These are phyloP conservation scores for Corylus avellana DNA, from an alignment of 306 rosid genomes.

Conservation along the genomic window DNA sequence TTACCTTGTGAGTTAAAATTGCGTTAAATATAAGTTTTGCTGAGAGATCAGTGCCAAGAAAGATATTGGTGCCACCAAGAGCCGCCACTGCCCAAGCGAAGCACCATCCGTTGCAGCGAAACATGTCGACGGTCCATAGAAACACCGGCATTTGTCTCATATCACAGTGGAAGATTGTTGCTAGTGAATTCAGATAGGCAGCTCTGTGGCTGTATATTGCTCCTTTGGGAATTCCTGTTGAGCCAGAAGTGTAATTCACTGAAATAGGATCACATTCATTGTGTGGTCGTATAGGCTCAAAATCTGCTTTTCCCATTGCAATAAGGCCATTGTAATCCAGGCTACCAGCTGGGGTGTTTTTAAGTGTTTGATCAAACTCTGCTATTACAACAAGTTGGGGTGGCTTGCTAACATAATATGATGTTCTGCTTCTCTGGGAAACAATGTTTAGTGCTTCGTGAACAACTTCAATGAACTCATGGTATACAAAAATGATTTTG, in stretches of 20 bases:
- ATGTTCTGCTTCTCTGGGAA: neutral
- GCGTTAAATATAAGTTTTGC: slow-evolving; percentile 51
- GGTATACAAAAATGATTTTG: slow-evolving; percentile 62
- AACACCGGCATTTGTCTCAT: slow-evolving; percentile 54
- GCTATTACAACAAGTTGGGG: slow-evolving; percentile 60
- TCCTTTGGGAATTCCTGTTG: slow-evolving; percentile 82
- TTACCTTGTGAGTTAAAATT: slow-evolving; percentile 47
- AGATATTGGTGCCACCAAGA: slow-evolving; percentile 79
- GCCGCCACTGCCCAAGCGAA: slow-evolving; percentile 73
- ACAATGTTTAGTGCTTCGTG: slow-evolving; percentile 41
- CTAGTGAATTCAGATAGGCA: slow-evolving; percentile 66
- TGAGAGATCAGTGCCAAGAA: slow-evolving; percentile 43
- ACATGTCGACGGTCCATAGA: slow-evolving; percentile 96
- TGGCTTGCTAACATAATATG: slow-evolving; percentile 33
- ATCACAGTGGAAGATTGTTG: slow-evolving; percentile 41
- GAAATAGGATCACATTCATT: slow-evolving; percentile 69
- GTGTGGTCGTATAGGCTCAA: slow-evolving; percentile 37
- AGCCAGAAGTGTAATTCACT: slow-evolving; percentile 81
- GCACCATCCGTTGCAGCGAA: slow-evolving; percentile 94
- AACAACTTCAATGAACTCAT: slow-evolving; percentile 47
- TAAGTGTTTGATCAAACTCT: slow-evolving; percentile 23
- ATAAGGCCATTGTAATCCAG: slow-evolving; percentile 44
- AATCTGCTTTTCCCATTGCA: slow-evolving; percentile 28
- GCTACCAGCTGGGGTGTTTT: slow-evolving; percentile 36
- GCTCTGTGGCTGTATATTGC: slow-evolving; percentile 78